Base-by-base conservation (phyloP, 2,329 filamentous ascomycete species). In the Lanzia echinophila region DNA sequence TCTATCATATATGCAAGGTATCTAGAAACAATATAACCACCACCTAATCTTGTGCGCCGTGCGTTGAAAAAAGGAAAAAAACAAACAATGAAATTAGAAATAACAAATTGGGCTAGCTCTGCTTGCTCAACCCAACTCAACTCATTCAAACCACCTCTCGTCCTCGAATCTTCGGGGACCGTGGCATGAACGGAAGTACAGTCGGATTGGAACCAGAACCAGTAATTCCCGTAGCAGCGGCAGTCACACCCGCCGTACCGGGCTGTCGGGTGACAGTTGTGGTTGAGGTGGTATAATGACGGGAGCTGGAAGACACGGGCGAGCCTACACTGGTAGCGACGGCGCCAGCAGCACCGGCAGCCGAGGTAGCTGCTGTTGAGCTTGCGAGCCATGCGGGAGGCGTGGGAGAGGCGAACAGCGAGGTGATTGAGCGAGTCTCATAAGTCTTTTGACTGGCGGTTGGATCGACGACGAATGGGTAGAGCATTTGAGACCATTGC, bases 401-500 rank as follows among this genome's bases (percentile, higher is more conserved):
- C 15, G 50, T 52, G 33, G 53, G 46, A 3, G 33, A 43, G 24
- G 52, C 52, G n/a, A 44, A 50, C 11, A 50, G 22, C 19, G 50
- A 32, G 6, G 52, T 50, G 22, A 46, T 54, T 15, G 38, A 34
- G 20, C 46, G 38, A 36, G 43, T 24, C 20, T 44, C 17, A 6
- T 24, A 53, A 48, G 45, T 33, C 11, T 48, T 34, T 42, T 53
- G 50, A 28, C 24, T 32, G 28, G 50, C 50, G 36, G 56, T 60
- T 13, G 62, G 59, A 28, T 63, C 47, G 22, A 63, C 44, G 19
- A 62, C 45, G 47, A 65, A 60, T 17, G 53, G 53, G 10, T 48
- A 68, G 1, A 72, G 66, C 7, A 59, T 41, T 17, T 61, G 60
- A 17, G 45, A 46, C 50, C 45, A 41, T 55, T 60, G 52, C n/a